These are phyloP conservation scores for Amylostereum areolatum DNA, from an alignment of 1,284 basidiomycete species.

Conservation along the genomic window DNA sequence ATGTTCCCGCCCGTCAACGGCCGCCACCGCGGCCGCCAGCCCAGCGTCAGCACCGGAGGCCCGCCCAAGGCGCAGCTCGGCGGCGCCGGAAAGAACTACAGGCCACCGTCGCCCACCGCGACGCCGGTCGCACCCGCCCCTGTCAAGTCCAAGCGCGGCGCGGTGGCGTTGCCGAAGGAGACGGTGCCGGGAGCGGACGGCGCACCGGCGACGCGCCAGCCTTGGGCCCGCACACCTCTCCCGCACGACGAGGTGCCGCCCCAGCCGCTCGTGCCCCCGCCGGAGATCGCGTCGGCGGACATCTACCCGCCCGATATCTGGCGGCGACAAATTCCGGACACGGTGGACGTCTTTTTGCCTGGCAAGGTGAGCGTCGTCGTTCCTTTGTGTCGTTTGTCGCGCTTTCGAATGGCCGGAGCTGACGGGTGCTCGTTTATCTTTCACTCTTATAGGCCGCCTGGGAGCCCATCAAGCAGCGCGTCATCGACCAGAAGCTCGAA, in stretches of 20 bases:
- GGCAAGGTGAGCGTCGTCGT: slow-evolving; percentile 52
- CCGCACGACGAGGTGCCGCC: slow-evolving; percentile 34
- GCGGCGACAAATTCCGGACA: slow-evolving; percentile 49
- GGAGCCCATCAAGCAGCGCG: slow-evolving; percentile 61
- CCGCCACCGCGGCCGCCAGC: slow-evolving; percentile 41
- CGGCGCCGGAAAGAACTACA: slow-evolving; percentile 68
- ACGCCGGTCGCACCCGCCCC: slow-evolving; percentile 18
- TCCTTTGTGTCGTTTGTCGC: slow-evolving; percentile 3
- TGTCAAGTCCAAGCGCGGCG: slow-evolving; percentile 58
- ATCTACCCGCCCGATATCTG: slow-evolving; percentile 57
- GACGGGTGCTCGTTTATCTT: not conserved
- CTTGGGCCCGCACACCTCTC: slow-evolving; percentile 63
- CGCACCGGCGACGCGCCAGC: slow-evolving; percentile 35
- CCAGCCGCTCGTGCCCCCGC: slow-evolving; percentile 27
- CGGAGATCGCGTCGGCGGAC: slow-evolving; percentile 49
- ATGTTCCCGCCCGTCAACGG: too few relatives aligned
- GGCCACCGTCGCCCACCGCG: slow-evolving; percentile 46
- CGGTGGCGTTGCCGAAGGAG: slow-evolving; percentile 69
- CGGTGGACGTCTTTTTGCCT: slow-evolving; percentile 76
- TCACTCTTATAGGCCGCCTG: slow-evolving; percentile 48
- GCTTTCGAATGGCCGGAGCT: slow-evolving; percentile 7
- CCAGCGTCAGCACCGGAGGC: slow-evolving; percentile 65
- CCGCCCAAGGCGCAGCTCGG: slow-evolving; percentile 78
- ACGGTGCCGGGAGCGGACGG: slow-evolving; percentile 41
- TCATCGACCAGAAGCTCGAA: slow-evolving; percentile 75